A percentile compares a stretch with the other conserved stretches of the same genome.
These are phyloP conservation scores for Starmerella vaccinii DNA, from an alignment of 805 yeast species.

Conservation along the genomic window DNA sequence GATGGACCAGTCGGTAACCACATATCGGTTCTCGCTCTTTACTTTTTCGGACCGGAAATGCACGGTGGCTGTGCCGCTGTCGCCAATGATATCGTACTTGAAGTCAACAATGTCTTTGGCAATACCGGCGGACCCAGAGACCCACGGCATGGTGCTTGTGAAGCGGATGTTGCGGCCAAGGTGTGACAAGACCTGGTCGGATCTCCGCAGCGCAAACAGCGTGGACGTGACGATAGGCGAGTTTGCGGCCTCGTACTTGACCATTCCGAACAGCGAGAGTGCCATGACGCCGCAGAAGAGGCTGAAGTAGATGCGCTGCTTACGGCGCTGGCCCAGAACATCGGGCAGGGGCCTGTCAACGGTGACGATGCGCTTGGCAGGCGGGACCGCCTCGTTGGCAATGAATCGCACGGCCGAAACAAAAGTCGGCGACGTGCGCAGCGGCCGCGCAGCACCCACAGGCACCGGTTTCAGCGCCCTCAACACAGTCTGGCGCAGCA, in stretches of 20 bases:
- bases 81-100: constrained; percentile 59
- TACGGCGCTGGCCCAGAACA: constrained; percentile 38
- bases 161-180: constrained; percentile 72
- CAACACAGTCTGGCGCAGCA: background rate
- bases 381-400: background rate
- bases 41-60: constrained; percentile 63
- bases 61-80: constrained; percentile 42
- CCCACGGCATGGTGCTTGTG: constrained; percentile 76
- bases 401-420: background rate
- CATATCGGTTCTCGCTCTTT: constrained; percentile 46
- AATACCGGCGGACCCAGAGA: constrained; percentile 72
- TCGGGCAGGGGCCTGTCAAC: constrained; percentile 71
- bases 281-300: constrained; percentile 47
- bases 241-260: constrained; percentile 86
- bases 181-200: constrained; percentile 47
- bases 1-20: constrained; percentile 54
- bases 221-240: constrained; percentile 85
- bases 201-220: constrained; percentile 72
- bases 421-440: background rate
- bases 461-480: background rate
- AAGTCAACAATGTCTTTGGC: constrained; percentile 74
- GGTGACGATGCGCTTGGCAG: constrained; percentile 34
- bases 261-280: constrained; percentile 50
- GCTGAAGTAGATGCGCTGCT: constrained; percentile 45
- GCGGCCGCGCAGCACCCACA: background rate